These are phyloP conservation scores for Coleophoma eucalyptorum DNA, from an alignment of 2,329 filamentous ascomycete species.

Conservation along the genomic window DNA sequence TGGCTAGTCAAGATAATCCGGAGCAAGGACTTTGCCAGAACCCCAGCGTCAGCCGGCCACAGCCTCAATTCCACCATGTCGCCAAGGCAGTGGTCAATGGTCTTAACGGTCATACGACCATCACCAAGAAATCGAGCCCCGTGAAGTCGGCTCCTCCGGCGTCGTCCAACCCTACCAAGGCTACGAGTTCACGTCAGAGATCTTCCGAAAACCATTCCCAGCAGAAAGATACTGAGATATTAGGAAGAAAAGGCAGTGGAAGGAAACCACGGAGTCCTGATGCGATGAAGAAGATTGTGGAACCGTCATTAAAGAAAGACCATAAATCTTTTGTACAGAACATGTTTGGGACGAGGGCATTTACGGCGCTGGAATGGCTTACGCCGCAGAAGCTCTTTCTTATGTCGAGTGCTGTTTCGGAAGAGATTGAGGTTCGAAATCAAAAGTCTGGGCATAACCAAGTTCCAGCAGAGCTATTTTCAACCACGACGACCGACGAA, in stretches of 20 bases:
- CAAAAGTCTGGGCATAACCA: neutral
- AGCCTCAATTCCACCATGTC: conserved; percentile 1
- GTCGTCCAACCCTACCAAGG: too few relatives aligned
- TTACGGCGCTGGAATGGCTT: conserved; percentile 71
- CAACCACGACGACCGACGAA: too few relatives aligned
- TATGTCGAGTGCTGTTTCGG: conserved; percentile 1
- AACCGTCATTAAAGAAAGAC: conserved; percentile 41
- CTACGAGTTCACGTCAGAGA: too few relatives aligned
- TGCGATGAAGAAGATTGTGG: too few relatives aligned
- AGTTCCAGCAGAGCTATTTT: neutral
- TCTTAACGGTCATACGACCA: neutral
- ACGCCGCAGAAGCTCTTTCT: conserved; percentile 42
- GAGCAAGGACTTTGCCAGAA: conserved; percentile 62
- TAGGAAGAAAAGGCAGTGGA: neutral
- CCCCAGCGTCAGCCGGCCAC: conserved; percentile 10
- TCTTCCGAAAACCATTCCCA: too few relatives aligned
- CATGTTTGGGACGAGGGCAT: conserved; percentile 60
- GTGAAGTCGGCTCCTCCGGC: too few relatives aligned
- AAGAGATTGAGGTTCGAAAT: conserved; percentile 11
- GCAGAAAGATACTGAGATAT: neutral
- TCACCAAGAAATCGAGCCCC: neutral
- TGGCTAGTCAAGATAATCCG: conserved; percentile 77
- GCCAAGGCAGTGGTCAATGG: neutral
- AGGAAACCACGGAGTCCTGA: neutral
- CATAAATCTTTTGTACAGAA: conserved; percentile 61